A percentile compares a stretch with the other conserved stretches of the same genome.
Conservation (phyloP, 768 basidiomycete genomes). For the Ramaria rubella region DNA sequence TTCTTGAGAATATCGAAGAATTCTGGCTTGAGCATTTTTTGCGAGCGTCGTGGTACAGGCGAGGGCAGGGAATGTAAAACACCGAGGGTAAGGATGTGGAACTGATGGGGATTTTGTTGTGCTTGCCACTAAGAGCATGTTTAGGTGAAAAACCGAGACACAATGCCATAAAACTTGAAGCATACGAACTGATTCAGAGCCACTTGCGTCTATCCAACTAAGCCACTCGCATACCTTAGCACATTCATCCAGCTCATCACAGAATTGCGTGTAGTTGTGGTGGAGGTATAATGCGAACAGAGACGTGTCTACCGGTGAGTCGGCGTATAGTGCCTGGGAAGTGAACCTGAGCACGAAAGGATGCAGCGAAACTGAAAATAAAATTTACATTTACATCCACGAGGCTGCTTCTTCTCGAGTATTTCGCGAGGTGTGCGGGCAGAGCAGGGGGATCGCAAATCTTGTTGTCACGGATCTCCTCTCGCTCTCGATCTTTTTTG, state of each 20-base stretch:
- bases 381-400: conserved; percentile 69
- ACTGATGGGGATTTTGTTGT: conserved; percentile 73
- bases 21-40: conserved; percentile 82
- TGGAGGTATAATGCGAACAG: conserved; percentile 87
- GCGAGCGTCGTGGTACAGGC: conserved; percentile 71
- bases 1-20: conserved; percentile 63
- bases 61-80: conserved; percentile 82
- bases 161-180: not conserved
- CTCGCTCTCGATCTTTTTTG: conserved; percentile 56
- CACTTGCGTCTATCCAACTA: conserved; percentile 69
- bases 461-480: conserved; percentile 48
- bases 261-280: conserved; percentile 89
- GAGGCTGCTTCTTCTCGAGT: conserved; percentile 61
- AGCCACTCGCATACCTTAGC: conserved; percentile 64
- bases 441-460: conserved; percentile 51
- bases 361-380: not conserved
- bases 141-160: not conserved
- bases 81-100: conserved; percentile 76
- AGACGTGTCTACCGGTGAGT: conserved; percentile 87
- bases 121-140: conserved; percentile 41
- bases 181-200: conserved; percentile 51
- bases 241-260: conserved; percentile 68
- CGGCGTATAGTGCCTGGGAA: conserved; percentile 60
- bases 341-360: conserved; percentile 3
- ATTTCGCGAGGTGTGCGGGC: conserved; percentile 51